These are phyloP conservation scores for Oryza coarctata DNA, from an alignment of 176 grass and related monocot species.

Conservation along the genomic window DNA sequence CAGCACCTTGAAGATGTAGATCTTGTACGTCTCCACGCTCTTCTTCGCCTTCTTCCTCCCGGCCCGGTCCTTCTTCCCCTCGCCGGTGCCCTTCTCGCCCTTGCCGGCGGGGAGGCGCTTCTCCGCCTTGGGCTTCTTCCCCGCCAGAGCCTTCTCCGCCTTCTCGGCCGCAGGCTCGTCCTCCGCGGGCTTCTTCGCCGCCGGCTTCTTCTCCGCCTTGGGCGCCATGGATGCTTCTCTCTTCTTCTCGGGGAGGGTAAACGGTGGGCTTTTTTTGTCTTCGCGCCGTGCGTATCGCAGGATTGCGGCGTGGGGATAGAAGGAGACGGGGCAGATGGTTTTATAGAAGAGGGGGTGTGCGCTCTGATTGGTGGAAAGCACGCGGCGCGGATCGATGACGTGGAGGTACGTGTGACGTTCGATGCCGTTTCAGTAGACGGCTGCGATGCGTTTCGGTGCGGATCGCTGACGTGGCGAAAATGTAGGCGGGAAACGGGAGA, in stretches of 20 bases:
- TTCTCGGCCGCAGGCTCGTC: background rate
- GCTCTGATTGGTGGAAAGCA: constrained; percentile 35
- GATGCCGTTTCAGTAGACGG: background rate
- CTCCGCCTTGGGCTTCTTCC: constrained; percentile 42
- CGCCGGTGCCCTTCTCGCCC: constrained; percentile 37
- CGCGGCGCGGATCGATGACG: constrained; percentile 29
- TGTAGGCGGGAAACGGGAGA: background rate
- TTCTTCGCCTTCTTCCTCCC: constrained; percentile 37
- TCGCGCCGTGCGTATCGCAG: background rate
- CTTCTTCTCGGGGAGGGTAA: background rate
- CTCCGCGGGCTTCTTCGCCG: background rate
- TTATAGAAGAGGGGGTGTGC: background rate
- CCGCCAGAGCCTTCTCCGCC: constrained; percentile 22
- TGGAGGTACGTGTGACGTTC: background rate
- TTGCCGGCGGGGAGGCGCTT: constrained; percentile 22
- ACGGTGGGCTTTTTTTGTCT: too few species aligned
- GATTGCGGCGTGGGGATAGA: background rate
- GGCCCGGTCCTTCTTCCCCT: constrained; percentile 32
- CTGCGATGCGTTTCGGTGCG: background rate
- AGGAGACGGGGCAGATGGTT: background rate
- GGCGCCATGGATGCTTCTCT: background rate
- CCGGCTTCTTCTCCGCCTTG: background rate
- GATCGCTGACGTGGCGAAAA: background rate
- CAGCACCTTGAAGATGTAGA: constrained; percentile 82
- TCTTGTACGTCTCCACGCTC: constrained; percentile 70